These are phyloP conservation scores for Venturia pyrina DNA, from an alignment of 2,329 filamentous ascomycete genomes.

Conservation along the genomic window DNA sequence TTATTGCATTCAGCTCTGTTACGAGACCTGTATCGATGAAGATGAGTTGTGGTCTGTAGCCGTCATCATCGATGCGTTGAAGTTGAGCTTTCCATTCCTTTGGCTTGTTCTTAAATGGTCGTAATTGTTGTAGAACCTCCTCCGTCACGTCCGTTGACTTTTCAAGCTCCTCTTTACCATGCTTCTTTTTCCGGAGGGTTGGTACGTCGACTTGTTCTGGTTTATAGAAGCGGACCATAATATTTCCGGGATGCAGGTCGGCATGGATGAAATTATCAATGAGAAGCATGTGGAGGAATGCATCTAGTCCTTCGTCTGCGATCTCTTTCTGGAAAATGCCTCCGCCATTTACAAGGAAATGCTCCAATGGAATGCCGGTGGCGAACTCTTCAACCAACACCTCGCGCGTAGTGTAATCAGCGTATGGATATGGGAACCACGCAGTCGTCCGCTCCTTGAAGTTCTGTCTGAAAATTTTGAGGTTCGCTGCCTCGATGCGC, in stretches of 20 bases:
- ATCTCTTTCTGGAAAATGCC: constrained; percentile 92
- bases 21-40: constrained; percentile 97
- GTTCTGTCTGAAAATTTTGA: constrained; percentile 78
- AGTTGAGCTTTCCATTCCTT: constrained; percentile 67
- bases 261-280: constrained; percentile 98
- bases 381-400: constrained; percentile 94
- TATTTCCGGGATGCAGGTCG: constrained; percentile 93
- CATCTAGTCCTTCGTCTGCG: constrained; percentile 87
- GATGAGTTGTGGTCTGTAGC: constrained; percentile 85
- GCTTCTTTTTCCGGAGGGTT: constrained; percentile 21
- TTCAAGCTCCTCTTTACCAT: constrained; percentile 19
- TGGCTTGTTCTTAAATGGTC: constrained; percentile 59
- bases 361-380: constrained; percentile 81
- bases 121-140: constrained; percentile 68
- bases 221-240: constrained; percentile 98
- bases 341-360: constrained; percentile 84
- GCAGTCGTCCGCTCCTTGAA: constrained; percentile 83
- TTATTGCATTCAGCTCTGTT: constrained; percentile 79
- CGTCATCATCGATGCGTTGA: constrained; percentile 68
- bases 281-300: constrained; percentile 91
- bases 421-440: constrained; percentile 95
- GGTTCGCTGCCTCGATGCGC: constrained; percentile 85
- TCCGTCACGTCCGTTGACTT: constrained; percentile 71
- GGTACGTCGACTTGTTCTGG: constrained; percentile 59
- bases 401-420: constrained; percentile 82